Evolutionary conservation across 202 grass and related monocot genomes (phyloP).

Genomic region (Elaeis oleifera): DNA sequence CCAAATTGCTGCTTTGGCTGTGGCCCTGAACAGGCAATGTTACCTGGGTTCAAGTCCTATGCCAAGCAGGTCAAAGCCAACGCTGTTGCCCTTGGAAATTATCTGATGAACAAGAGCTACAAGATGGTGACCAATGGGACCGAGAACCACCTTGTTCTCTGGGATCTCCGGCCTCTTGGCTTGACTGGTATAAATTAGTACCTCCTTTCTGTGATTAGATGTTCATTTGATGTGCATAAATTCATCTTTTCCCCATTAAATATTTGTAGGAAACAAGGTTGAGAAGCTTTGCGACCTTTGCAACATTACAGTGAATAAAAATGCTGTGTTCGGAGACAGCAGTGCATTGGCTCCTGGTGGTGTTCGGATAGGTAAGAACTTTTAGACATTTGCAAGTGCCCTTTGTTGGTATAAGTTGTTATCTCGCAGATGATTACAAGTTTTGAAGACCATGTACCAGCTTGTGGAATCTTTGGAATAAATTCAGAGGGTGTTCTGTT

Average conservation of each 20-base stretch:
- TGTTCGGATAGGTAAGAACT: constrained; percentile 76
- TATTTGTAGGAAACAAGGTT: constrained; percentile 81
- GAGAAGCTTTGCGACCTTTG: constrained; percentile 97
- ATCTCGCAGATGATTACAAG: background rate
- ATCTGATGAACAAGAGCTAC: constrained; percentile 98
- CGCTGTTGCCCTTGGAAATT: constrained; percentile 84
- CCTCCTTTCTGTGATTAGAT: background rate
- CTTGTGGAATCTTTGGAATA: too few relatives aligned
- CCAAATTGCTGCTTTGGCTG: constrained; percentile 90
- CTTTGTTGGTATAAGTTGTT: background rate
- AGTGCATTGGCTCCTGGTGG: constrained; percentile 93
- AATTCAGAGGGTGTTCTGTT: too few relatives aligned
- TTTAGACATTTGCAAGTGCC: background rate
- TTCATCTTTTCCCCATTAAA: background rate
- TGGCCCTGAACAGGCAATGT: constrained; percentile 64
- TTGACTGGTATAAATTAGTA: constrained; percentile 61
- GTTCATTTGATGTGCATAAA: background rate
- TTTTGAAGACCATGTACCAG: too few relatives aligned
- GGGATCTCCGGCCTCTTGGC: constrained; percentile 96
- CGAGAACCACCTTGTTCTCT: constrained; percentile 97
- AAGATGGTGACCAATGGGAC: constrained; percentile 97
- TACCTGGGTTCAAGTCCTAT: constrained; percentile 90
- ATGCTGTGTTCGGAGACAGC: constrained; percentile 98
- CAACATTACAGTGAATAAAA: constrained; percentile 92
- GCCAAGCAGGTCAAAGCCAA: constrained; percentile 94